phyloP scores from a whole-genome alignment of 1,284 basidiomycete genomes.

The Ganoderma lingzhi region DNA sequence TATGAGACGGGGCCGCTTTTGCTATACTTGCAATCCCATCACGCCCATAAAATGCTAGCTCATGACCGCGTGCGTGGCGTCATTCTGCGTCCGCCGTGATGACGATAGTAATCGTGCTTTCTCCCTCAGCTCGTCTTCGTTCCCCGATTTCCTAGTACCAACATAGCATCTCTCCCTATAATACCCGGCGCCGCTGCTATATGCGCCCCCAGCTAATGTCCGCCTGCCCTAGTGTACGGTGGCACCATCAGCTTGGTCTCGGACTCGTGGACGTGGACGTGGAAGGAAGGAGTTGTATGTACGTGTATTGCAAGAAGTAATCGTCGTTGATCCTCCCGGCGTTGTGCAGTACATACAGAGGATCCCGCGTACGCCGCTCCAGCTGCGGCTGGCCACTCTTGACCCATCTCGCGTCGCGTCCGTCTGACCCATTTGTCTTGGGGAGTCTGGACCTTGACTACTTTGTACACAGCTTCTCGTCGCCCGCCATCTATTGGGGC shows the following conservation, averaged over 20 bases:
- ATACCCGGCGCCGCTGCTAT: slow-evolving; percentile 5
- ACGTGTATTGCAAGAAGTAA: slow-evolving; percentile 16
- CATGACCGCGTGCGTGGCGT: slow-evolving; percentile 10
- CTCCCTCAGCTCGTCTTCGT: not conserved
- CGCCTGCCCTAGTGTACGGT: not conserved
- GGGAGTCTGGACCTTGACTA: not conserved
- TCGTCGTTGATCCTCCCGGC: not conserved
- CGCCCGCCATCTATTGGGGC: not conserved
- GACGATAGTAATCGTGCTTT: slow-evolving; percentile 5
- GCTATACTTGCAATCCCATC: not conserved
- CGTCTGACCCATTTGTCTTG: not conserved
- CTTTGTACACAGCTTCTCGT: not conserved
- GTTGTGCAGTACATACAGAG: slow-evolving; percentile 20
- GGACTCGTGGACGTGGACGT: not conserved
- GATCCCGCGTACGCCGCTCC: not conserved
- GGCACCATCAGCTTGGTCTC: not conserved
- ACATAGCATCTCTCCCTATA: slow-evolving; percentile 10
- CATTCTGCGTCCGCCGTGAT: not conserved
- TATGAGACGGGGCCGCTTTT: slow-evolving; percentile 13
- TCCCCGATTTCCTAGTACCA: slow-evolving; percentile 9
- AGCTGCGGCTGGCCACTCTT: not conserved
- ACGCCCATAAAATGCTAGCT: slow-evolving; percentile 17
- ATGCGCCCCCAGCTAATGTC: slow-evolving; percentile 10
- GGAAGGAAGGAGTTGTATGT: slow-evolving; percentile 7
- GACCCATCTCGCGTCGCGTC: not conserved